Evolutionary conservation across 2,329 filamentous ascomycete genomes (phyloP), one percentile per base, ranked within the genome.

Genomic region (Penicillium sp.): DNA sequence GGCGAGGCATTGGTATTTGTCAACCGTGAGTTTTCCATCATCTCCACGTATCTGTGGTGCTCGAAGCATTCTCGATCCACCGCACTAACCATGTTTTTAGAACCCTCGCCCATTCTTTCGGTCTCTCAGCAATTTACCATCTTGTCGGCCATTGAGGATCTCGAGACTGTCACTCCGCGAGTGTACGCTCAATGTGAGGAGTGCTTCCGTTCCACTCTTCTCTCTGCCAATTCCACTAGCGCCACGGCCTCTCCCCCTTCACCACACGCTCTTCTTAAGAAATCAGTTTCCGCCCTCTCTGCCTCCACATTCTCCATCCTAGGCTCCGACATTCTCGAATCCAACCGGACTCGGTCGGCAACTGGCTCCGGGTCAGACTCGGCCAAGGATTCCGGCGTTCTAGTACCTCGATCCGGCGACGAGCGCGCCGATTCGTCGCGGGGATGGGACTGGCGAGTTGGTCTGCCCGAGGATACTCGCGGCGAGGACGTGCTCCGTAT

Each of bases 1-100:
- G 90, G 89, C 44, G 91, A 97, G 70, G 83, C 85, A 0, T 80
- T 91, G 3, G 80, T 88, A 1, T 88, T 95, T 52, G 74, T 94
- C 51, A 81, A 84, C 60, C 76, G 76, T 75, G 64, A 66, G 67
- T 66, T 41, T 35, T n/a, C 5, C 40, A 41, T 33, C 26, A 9
- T 39, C 45, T 28, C 34, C 25, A 24, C 50, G 8, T n/a, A 9
- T 9, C 11, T 4, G 24, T 7, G 3, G 9, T 25, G n/a, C 11
- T 9, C 26, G 7, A 4, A 24, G 36, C 33, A 18, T 5, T 1
- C 35, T 4, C n/a, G 5, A 13, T 24, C 3, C 12, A 1, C 2
- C 18, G 18, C n/a, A 13, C 7, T 39, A 52, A 50, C 60, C 63
- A 37, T 60, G 37, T 12, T 37, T 8, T 53, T 24, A 74, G 72